Base-by-base conservation (phyloP, 441 rosid genomes). In the Omphalea diandra region DNA sequence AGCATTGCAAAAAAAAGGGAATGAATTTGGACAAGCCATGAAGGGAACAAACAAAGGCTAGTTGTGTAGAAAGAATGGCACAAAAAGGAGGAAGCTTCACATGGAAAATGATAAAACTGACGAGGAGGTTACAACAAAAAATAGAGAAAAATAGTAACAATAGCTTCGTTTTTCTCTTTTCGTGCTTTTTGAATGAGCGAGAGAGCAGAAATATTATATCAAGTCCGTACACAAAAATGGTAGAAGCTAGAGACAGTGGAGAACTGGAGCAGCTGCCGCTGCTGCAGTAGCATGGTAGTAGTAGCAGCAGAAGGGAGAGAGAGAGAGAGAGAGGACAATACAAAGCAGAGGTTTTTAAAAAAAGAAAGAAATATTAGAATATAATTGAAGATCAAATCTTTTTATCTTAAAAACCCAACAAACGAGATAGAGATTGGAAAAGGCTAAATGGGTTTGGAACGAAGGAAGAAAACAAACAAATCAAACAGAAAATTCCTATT, bases 391-490 rank as follows among this genome's bases (percentile, higher is more conserved):
- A 32, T 46, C 55, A 32, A 62, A 62, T 32, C n/a, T n/a, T n/a
- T n/a, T n/a, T n/a, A n/a, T n/a, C n/a, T n/a, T n/a, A n/a, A n/a
- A n/a, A n/a, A n/a, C n/a, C 53, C 53, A 63, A 63, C 67, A 43
- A 63, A 20, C 9, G 38, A 56, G 40, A 57, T 15, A 50, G 50
- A 41, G 2, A 26, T 17, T 43, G 2, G 36, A 41, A 68, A 55
- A 68, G 52, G 41, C 41, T n/a, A n/a, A 68, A 55, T n/a, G n/a
- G n/a, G n/a, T n/a, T 63, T 29, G 44, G 64, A 56, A 53, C 38
- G 31, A 40, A 65, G 40, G 29, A 64, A 68, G 2, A 44, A 71
- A 76, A 27, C 64, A 71, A 47, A 62, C 44, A 54, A 43, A 65
- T 40, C 31, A 58, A n/a, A 38, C 31, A 63, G 17, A 10, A 65